These are phyloP conservation scores for Ceriops zippeliana DNA, from an alignment of 345 rosid species.

Conservation along the genomic window DNA sequence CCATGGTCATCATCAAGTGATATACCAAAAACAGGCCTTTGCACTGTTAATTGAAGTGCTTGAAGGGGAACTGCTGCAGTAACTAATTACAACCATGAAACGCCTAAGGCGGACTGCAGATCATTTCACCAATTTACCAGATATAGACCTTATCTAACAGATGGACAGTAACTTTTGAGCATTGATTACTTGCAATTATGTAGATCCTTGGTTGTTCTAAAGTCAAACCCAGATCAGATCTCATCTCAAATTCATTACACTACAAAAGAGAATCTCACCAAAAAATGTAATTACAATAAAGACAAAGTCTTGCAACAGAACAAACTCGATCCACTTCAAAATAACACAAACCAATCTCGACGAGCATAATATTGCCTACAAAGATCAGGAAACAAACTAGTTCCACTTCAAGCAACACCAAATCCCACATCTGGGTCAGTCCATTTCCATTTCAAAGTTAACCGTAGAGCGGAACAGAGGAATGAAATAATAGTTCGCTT, in stretches of 20 bases:
- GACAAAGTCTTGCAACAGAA: background rate
- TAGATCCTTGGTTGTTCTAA: background rate
- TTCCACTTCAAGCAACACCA: conserved; percentile 3
- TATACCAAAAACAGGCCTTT: no score
- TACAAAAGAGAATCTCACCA: background rate
- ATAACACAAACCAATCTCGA: background rate
- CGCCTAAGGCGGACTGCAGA: no score
- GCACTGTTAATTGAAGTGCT: background rate
- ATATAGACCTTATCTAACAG: no score
- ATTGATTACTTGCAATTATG: no score
- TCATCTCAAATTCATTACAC: background rate
- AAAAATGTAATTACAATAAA: background rate
- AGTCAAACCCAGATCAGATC: conserved; percentile 9
- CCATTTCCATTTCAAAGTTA: background rate
- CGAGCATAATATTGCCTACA: background rate
- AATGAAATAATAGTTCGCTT: background rate
- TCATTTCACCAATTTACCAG: no score
- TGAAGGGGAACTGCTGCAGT: background rate
- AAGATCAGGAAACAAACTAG: background rate
- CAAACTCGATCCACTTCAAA: background rate
- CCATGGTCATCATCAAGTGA: no score
- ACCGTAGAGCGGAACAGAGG: background rate
- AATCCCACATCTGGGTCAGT: conserved; percentile 9
- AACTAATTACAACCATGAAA: background rate
- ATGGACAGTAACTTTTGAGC: no score